phyloP scores from a whole-genome alignment of 2,329 filamentous ascomycete genomes.

The Monilinia fructicola region DNA sequence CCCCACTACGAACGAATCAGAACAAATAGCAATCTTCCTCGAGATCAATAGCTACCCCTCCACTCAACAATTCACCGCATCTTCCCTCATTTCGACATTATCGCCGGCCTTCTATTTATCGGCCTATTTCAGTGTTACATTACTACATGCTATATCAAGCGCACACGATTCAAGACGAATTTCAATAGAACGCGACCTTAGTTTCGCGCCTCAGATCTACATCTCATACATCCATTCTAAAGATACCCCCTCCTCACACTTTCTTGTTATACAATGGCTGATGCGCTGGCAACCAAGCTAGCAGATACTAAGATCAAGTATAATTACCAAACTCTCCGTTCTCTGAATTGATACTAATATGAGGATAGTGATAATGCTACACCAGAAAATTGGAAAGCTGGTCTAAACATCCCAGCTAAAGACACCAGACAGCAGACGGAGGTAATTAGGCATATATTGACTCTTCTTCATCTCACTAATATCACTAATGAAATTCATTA shows the following conservation, averaged over 20 bases:
- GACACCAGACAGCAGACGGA: conserved; percentile 81
- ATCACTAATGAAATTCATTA: conserved; percentile 43
- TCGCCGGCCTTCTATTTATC: neutral
- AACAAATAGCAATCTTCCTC: conserved; percentile 13
- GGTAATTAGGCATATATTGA: conserved; percentile 46
- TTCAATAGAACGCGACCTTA: conserved; percentile 18
- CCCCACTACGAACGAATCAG: conserved; percentile 14
- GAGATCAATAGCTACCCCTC: conserved; percentile 23
- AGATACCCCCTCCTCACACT: conserved; percentile 10
- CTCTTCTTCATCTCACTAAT: neutral
- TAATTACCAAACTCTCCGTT: neutral
- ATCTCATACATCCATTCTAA: conserved; percentile 7
- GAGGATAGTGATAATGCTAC: conserved; percentile 25
- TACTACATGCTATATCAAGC: conserved; percentile 22
- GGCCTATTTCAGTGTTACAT: conserved; percentile 11
- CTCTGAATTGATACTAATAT: conserved; percentile 20
- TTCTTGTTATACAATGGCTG: conserved; percentile 44
- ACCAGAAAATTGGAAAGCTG: conserved; percentile 71
- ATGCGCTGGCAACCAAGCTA: conserved; percentile 54
- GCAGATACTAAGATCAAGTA: conserved; percentile 53
- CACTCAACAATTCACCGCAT: conserved; percentile 14
- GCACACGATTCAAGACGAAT: conserved; percentile 20
- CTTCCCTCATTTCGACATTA: conserved; percentile 2
- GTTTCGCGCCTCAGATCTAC: conserved; percentile 17
- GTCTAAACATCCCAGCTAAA: conserved; percentile 68